These are phyloP conservation scores for Heliocybe sulcata DNA, from an alignment of 1,284 basidiomycete genomes.

Conservation along the genomic window DNA sequence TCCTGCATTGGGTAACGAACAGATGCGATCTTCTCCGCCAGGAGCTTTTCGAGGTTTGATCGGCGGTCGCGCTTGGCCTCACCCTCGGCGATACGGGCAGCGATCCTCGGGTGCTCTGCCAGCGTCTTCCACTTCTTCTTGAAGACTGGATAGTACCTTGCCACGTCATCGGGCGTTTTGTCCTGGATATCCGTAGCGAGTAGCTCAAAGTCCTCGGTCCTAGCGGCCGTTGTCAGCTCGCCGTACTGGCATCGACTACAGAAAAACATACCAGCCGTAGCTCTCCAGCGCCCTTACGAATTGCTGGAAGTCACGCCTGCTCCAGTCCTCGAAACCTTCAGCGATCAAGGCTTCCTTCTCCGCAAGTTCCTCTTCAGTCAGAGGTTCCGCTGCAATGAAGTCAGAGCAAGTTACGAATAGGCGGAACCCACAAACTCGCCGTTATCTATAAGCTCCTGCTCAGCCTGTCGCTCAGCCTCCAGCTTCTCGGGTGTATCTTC, in stretches of 20 bases:
- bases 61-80: slow-evolving; percentile 86
- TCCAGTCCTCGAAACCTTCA: slow-evolving; percentile 88
- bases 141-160: slow-evolving; percentile 81
- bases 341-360: slow-evolving; percentile 76
- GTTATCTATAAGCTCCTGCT: slow-evolving; percentile 84
- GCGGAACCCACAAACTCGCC: slow-evolving; percentile 33
- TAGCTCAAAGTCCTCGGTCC: slow-evolving; percentile 68
- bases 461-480: slow-evolving; percentile 74
- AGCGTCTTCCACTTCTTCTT: slow-evolving; percentile 88
- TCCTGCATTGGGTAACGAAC: slow-evolving; percentile 91
- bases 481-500: slow-evolving; percentile 81
- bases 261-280: slow-evolving; percentile 67
- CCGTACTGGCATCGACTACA: not conserved
- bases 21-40: slow-evolving; percentile 75
- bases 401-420: slow-evolving; percentile 1
- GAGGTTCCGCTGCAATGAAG: slow-evolving; percentile 59
- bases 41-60: slow-evolving; percentile 72
- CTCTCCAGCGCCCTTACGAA: slow-evolving; percentile 83
- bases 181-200: slow-evolving; percentile 85
- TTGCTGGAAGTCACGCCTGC: slow-evolving; percentile 88
- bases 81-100: slow-evolving; percentile 75
- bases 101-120: slow-evolving; percentile 80
- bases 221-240: slow-evolving; percentile 19
- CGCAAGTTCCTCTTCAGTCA: slow-evolving; percentile 80
- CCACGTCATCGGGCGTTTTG: slow-evolving; percentile 80